Conservation (phyloP, 371 early-diverging fungal species). For the Encephalitozoon cuniculi region DNA sequence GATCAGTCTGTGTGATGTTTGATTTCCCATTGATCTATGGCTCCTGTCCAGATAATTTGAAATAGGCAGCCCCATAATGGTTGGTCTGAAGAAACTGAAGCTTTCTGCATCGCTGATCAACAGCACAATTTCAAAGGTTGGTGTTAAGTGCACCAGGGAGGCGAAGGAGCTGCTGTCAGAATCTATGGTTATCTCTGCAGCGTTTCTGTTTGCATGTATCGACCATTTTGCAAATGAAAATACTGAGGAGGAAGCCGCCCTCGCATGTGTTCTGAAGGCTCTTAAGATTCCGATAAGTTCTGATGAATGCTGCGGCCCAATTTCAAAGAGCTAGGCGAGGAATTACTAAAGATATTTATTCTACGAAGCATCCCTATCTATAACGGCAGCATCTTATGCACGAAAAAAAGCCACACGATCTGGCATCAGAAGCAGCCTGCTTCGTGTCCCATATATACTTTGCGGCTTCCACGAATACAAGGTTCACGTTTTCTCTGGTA, state of each 20-base stretch:
- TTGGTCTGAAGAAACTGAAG: background rate
- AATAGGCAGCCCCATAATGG: background rate
- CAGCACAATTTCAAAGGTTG: background rate
- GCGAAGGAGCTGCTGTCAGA: background rate
- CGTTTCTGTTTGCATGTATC: background rate
- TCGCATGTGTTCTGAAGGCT: background rate
- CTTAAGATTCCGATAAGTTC: background rate
- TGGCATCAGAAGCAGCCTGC: background rate
- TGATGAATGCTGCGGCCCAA: background rate
- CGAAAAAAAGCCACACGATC: conserved; percentile 7
- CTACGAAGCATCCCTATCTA: background rate
- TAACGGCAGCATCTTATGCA: conserved; percentile 3
- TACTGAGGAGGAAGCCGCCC: background rate
- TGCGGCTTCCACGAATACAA: conserved; percentile 54
- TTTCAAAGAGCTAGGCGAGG: background rate
- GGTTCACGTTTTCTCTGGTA: conserved; percentile 58
- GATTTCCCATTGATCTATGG: background rate
- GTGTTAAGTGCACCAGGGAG: background rate
- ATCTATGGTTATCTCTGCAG: background rate
- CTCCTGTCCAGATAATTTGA: too few species aligned
- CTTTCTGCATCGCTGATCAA: background rate
- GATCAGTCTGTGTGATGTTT: background rate
- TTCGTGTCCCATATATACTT: conserved; percentile 45
- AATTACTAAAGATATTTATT: background rate
- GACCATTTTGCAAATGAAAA: background rate